Evolutionary conservation across 1,139 yeast species (phyloP), one percentile per base, ranked within the genome.

Genomic region (Fermentozyma sake): DNA sequence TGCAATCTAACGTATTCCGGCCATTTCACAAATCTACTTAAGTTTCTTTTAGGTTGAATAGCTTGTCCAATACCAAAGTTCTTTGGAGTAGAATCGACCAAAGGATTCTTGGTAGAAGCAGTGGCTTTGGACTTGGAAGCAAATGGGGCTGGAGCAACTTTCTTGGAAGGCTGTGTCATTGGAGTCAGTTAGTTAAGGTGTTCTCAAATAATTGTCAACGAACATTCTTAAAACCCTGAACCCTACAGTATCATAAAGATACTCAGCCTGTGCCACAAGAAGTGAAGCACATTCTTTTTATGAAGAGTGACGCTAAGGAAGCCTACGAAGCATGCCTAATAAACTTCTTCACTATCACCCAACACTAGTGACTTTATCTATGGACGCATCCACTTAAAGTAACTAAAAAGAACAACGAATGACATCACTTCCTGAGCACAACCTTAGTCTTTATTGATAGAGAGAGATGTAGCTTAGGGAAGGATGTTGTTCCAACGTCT

Each of bases 11-110:
- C 94, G 67, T 87, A 87, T 70, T 82, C 93, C 63, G 97, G 97
- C 96, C 97, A 89, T 72, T 83, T 89, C 60, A 89, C 96, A 65
- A 83, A 87, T 71, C 96, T 85, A 45, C 93, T 72, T 59, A 89
- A 79, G 84, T 89, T 83, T 73, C 93, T 81, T 77, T 81, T 85
- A 72, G 96, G 96, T 69, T 89, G 96, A 50, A 87, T 58, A 47
- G 79, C 71, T 75, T 86, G 96, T 58, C 98, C 98, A 56, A 91
- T 81, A 71, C 97, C 97, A 58, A 82, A 89, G 76, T 79, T 82
- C 72, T 82, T 83, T 68, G 96, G 94, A 44, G 87, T 75, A 45
- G 94, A 68, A 63, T 83, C 93, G 53, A 81, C 64, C 65, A 86
- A 72, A 52, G 95, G 94, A 77, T 43, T 43, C 32, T 41, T 33